A percentile compares a stretch with the other conserved stretches of the same genome.
phyloP scores from a whole-genome alignment of 2,329 filamentous ascomycete genomes.

The Diaporthe citrichinensis region DNA sequence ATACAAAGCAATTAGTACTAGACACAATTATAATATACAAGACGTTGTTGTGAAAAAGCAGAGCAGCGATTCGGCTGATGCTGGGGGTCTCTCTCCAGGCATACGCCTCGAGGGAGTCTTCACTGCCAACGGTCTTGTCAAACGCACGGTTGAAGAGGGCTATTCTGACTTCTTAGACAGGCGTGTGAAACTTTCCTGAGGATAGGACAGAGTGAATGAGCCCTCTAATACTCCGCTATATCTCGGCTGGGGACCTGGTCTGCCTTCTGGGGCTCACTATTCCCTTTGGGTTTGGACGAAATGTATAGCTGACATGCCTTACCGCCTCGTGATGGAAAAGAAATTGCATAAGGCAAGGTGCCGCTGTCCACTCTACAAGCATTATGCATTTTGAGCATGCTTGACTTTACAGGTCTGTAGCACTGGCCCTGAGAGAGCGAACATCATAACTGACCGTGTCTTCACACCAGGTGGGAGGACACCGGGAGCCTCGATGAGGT shows the following conservation, averaged over 20 bases:
- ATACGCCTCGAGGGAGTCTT: too few relatives aligned
- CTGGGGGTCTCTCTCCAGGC: neutral
- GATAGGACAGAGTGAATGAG: too few relatives aligned
- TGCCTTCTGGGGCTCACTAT: too few relatives aligned
- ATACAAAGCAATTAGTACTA: neutral
- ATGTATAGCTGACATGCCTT: neutral
- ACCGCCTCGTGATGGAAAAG: neutral
- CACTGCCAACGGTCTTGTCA: too few relatives aligned
- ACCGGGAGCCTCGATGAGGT: neutral
- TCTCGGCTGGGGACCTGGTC: too few relatives aligned
- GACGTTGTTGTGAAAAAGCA: neutral
- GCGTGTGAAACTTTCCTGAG: too few relatives aligned
- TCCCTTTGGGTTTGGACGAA: too few relatives aligned
- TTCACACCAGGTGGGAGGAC: neutral
- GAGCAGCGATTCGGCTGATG: neutral
- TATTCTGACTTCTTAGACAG: too few relatives aligned
- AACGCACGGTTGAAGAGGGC: too few relatives aligned
- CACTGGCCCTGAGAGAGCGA: neutral
- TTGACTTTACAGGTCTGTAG: conserved; percentile 3
- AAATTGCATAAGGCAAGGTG: conserved; percentile 6
- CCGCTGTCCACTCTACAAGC: conserved; percentile 3
- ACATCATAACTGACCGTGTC: neutral
- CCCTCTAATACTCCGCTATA: too few relatives aligned
- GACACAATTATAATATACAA: neutral
- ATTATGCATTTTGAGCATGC: conserved; percentile 12